Evolutionary conservation across 805 yeast genomes (phyloP), one percentile per base, ranked within the genome.

Genomic region (Komagataella populi): DNA sequence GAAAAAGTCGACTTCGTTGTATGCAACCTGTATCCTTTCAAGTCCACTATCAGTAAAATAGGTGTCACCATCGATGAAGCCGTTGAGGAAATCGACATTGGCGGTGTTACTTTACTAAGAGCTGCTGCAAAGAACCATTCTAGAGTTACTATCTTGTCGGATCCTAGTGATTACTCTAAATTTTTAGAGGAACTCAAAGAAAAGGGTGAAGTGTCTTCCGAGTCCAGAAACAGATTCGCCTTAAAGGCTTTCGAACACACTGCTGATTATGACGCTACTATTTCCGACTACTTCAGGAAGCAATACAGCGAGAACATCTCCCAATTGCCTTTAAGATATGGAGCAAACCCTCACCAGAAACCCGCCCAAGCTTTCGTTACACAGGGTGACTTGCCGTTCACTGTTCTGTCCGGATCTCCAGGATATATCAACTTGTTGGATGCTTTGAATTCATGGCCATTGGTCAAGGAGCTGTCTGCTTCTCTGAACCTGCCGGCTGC

Each of bases 81-180:
- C 18, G 97, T 93, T 51, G 99, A 93, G 74, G 98, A 93, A 70
- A 84, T 93, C 61, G 99, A 93, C 67, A 93, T 93, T 65, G 99
- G 99, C 63, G 95, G 99, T 68, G 99, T 93, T 54, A 93, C 99
- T 47, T 75, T 93, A 57, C 77, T 93, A 66, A 84, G 99, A 72
- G 99, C 99, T 48, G 99, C 99, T 54, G 99, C 99, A 57, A 93
- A 93, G 75, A 93, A 93, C 74, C 99, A 93, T 70, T 75, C 93
- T 55, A 83, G 99, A 72, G 99, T 93, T 53, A 87, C 96, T 55
- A 90, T 93, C 57, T 76, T 93, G 62, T 86, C 96, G 30, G 99
- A 93, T 71, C 99, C 99, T 57, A 74, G 74, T 50, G 99, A 93
- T 71, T 93, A 93, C 72, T 81, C 96, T 51, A 77, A 73, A 49